Base-by-base conservation (phyloP, 2,329 filamentous ascomycete genomes). In the Fusarium albosuccineum region DNA sequence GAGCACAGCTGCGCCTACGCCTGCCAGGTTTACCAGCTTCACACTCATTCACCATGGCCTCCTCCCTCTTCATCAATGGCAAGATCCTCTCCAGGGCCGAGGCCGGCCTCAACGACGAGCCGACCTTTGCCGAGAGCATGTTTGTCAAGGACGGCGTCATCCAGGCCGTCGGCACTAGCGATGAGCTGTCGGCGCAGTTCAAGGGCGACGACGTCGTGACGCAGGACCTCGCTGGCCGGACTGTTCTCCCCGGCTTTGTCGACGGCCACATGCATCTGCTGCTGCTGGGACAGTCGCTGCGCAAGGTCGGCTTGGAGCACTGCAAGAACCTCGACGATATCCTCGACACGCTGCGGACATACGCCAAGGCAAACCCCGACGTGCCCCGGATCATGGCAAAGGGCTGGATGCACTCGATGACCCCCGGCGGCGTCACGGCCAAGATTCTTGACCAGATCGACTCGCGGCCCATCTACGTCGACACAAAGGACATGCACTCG, bases 231-330 rank as follows among this genome's bases (percentile, higher is more conserved):
- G 52, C 50, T 2, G 77, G 78, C 1, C 72, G 71, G 22, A 80
- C 78, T 2, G 76, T 88, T 4, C 77, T 88, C 2, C 86, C 86
- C 0, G 82, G 85, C 13, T 88, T 88, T 75, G 82, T 88, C 39
- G 86, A 88, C 60, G 85, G 84, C 6, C 86, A 88, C 62, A 81
- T 87, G 75, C 86, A 88, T 68, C 78, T 88, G 9, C 78, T 88
- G 0, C 77, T 85, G 9, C 78, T 87, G 1, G 86, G 86, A 1
- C 84, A 87, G 63, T 82, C 84, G 0, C 78, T 88, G 16, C 80
- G 78, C 29, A 87, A 87, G 70, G 77, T 86, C 17, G 76, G 78
- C 22, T 75, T 88, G 2, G 81, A 83, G 17, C 75, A 78, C 14
- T 87, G 85, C 72, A 80, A 80, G 63, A 79, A 76, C 46, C 71